These are phyloP conservation scores for Dysphania ambrosioides DNA, from an alignment of 148 eudicot genomes.

Conservation along the genomic window DNA sequence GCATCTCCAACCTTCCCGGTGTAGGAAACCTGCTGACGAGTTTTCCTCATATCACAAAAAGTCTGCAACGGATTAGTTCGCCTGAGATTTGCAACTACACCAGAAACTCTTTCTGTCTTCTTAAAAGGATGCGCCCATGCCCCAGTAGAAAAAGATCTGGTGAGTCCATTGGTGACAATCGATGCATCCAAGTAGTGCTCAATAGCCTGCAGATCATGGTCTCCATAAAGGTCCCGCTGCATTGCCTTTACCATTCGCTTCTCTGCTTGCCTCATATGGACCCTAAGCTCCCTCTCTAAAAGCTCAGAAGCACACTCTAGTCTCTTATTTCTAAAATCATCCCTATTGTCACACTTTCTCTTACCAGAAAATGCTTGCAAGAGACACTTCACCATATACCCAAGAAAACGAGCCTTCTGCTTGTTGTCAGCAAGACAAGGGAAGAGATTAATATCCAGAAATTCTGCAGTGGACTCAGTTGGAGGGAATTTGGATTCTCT, in stretches of 20 bases:
- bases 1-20: slow-evolving; percentile 96
- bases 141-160: slow-evolving; percentile 89
- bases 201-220: slow-evolving; percentile 44
- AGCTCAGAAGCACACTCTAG: slow-evolving; percentile 79
- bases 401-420: slow-evolving; percentile 84
- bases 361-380: slow-evolving; percentile 61
- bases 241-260: slow-evolving; percentile 84
- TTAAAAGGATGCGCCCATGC: slow-evolving; percentile 81
- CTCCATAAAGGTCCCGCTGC: slow-evolving; percentile 88
- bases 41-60: slow-evolving; percentile 78
- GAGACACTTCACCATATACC: slow-evolving; percentile 82
- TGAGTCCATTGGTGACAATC: slow-evolving; percentile 81
- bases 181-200: slow-evolving; percentile 87
- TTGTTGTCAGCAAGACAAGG: slow-evolving; percentile 47
- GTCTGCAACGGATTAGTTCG: slow-evolving; percentile 87
- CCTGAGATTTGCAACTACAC: slow-evolving; percentile 82
- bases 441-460: slow-evolving; percentile 47
- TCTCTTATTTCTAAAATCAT: slow-evolving; percentile 90
- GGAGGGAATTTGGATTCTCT: slow-evolving; percentile 67
- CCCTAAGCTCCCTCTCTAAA: slow-evolving; percentile 72
- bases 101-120: slow-evolving; percentile 63
- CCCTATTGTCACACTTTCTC: slow-evolving; percentile 78
- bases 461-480: slow-evolving; percentile 51
- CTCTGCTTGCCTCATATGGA: slow-evolving; percentile 84
- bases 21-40: slow-evolving; percentile 81